Base-by-base conservation (phyloP, 2,329 filamentous ascomycete genomes). In the Claviceps paspali region DNA sequence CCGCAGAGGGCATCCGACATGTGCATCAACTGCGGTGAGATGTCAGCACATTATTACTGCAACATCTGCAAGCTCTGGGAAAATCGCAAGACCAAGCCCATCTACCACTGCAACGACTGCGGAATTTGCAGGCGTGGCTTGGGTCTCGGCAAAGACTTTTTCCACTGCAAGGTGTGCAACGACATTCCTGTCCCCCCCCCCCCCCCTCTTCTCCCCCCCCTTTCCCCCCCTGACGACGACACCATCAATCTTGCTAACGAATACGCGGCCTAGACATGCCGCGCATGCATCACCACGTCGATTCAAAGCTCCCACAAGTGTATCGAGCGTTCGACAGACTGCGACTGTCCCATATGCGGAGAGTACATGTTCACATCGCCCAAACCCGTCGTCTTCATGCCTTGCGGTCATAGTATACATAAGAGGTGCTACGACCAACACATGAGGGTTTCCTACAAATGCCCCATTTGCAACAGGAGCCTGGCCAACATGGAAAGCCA, bases 401-500 rank as follows among this genome's bases (percentile, higher is more conserved):
- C 76, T 28, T 98, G 91, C 55, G 91, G 91, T 2, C 91, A 98
- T 55, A 92, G 88, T 52, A 92, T 98, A 53, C 91, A 98, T 59
- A 79, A 82, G 49, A 75, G 74, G 41, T 98, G 91, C 60, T 91
- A 93, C 52, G 75, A 83, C 32, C 75, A 91, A 48, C 82, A 94
- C 54, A 87, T 92, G 66, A 79, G 79, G 49, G 78, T 76, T 3
- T 92, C 87, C 5, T 98, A 96, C 63, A 92, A 88, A 52, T 98
- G 91, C 51, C 91, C 88, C 1, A 86, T 95, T 34, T 98, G 91
- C 68, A 93, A 81, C 62, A 93, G 91, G 59, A 94, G 83, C 45
- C 80, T 93, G n/a, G 76, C 85, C 46, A 96, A 96, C 53, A 98
- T 98, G 88, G 88, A 95, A 52, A 74, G 83, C 27, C 82, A 92